Evolutionary conservation across 75 land plant species (phyloP).

Genomic region (Pseudotsuga menziesii): DNA sequence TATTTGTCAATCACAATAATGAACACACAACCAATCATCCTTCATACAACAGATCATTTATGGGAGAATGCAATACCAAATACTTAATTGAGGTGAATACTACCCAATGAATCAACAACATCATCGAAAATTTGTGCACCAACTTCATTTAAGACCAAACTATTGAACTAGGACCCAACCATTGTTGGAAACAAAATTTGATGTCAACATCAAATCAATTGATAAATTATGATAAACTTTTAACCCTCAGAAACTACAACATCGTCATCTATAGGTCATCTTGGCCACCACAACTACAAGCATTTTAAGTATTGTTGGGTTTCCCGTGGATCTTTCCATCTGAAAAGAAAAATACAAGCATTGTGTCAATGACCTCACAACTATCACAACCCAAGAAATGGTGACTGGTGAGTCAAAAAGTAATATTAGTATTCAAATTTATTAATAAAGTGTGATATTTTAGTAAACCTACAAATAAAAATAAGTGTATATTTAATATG

Average conservation of each 20-base stretch:
- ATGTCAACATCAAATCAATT: background rate
- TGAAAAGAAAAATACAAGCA: too few relatives aligned
- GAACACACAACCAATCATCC: too few relatives aligned
- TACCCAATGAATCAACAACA: background rate
- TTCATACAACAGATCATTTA: too few relatives aligned
- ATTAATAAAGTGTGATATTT: background rate
- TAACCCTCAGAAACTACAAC: constrained; percentile 10
- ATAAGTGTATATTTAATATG: constrained; percentile 9
- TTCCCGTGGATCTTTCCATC: too few relatives aligned
- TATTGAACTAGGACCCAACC: background rate
- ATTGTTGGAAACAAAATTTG: background rate
- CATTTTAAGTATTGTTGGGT: too few relatives aligned
- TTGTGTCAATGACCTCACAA: constrained; percentile 11
- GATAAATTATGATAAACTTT: constrained; percentile 1
- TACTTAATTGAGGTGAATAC: background rate
- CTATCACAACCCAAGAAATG: constrained; percentile 12
- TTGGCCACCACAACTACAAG: constrained; percentile 3
- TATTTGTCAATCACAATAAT: too few relatives aligned
- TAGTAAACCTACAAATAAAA: background rate
- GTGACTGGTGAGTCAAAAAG: constrained; percentile 8
- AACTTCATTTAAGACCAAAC: background rate
- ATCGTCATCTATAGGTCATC: constrained; percentile 9
- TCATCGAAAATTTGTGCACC: background rate
- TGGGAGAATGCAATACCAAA: background rate
- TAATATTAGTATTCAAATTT: background rate